These are phyloP conservation scores for Cryptosporidium muris DNA, from an alignment of 169 alveolate species.

Conservation along the genomic window DNA sequence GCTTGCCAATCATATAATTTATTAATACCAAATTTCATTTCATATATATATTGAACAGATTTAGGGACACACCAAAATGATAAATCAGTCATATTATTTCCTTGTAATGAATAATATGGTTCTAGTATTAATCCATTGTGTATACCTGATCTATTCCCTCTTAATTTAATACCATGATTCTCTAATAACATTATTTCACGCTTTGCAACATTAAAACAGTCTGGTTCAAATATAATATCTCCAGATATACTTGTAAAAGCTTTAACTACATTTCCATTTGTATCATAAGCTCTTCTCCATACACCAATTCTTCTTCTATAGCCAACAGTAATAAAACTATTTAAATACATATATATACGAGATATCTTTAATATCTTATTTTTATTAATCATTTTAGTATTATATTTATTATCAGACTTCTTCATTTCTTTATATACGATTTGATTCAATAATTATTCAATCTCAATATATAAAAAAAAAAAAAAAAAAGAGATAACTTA, in stretches of 20 bases:
- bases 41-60: slow-evolving; percentile 26
- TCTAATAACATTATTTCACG: slow-evolving; percentile 19
- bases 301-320: slow-evolving; percentile 60
- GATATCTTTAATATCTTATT: neutral
- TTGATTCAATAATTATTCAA: neutral
- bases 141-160: slow-evolving; percentile 45
- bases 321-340: slow-evolving; percentile 15
- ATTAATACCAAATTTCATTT: neutral
- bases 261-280: slow-evolving; percentile 16
- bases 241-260: slow-evolving; percentile 42
- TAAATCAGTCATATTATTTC: slow-evolving; percentile 19
- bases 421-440: neutral
- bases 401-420: neutral
- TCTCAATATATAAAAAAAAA: neutral
- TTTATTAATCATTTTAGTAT: slow-evolving; percentile 3
- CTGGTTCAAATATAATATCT: slow-evolving; percentile 50
- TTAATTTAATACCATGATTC: slow-evolving; percentile 12
- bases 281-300: slow-evolving; percentile 49
- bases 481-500: neutral
- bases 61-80: slow-evolving; percentile 55
- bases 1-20: slow-evolving; percentile 45
- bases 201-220: slow-evolving; percentile 57
- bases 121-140: slow-evolving; percentile 13
- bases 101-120: slow-evolving; percentile 16
- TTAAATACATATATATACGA: slow-evolving; percentile 9